Percentiles rank a stretch among this genome's conserved stretches.
Conservation (phyloP, 805 yeast species). For the Zygoascus tannicola region DNA sequence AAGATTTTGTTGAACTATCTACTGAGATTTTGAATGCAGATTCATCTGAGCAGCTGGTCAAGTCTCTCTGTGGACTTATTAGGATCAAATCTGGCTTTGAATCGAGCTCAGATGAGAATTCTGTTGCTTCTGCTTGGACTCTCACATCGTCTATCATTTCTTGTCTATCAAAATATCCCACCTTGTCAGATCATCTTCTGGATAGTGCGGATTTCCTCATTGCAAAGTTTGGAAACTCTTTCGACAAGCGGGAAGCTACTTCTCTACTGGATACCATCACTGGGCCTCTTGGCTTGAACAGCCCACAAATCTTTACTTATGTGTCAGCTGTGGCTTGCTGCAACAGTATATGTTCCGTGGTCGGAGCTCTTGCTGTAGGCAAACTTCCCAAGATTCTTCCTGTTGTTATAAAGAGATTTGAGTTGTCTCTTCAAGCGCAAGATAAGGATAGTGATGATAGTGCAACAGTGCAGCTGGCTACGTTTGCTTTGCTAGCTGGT, state of each 20-base stretch:
- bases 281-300: conserved; percentile 46
- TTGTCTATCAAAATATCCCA: conserved; percentile 24
- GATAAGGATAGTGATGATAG: conserved; percentile 15
- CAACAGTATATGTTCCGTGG: conserved; percentile 54
- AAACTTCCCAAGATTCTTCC: conserved; percentile 78
- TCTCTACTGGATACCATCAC: conserved; percentile 42
- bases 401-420: conserved; percentile 56
- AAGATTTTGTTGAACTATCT: conserved; percentile 58
- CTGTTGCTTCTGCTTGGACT: conserved; percentile 40
- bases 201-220: conserved; percentile 58
- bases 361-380: conserved; percentile 84
- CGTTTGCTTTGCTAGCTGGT: conserved; percentile 61
- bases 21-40: conserved; percentile 30
- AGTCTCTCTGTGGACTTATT: conserved; percentile 23
- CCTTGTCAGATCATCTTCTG: conserved; percentile 57
- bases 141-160: conserved; percentile 19
- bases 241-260: conserved; percentile 31
- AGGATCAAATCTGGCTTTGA: conserved; percentile 64
- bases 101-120: conserved; percentile 40
- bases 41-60: conserved; percentile 49
- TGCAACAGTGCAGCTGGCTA: conserved; percentile 53
- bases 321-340: conserved; percentile 68
- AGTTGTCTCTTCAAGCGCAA: conserved; percentile 27
- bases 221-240: conserved; percentile 50
- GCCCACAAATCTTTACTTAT: conserved; percentile 48